Base-by-base conservation (phyloP, 2,329 filamentous ascomycete genomes). In the Colletotrichum graminicola region DNA sequence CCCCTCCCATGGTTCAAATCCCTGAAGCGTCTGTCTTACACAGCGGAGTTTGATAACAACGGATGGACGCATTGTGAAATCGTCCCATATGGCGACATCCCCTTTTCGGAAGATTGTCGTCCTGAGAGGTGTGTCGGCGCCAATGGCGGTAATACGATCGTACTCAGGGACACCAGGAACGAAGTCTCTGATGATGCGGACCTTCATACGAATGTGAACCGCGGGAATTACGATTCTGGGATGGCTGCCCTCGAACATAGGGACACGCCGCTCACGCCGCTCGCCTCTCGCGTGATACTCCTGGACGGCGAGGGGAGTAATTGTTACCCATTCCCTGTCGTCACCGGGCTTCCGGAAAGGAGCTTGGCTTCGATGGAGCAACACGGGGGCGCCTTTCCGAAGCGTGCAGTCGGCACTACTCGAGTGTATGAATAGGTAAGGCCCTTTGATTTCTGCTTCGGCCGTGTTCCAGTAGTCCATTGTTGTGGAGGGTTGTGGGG, bases 181-280 rank as follows among this genome's bases (percentile, higher is more conserved):
- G 41, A 49, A 26, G 7, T 36, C 43, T 18, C 45, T 61, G 59
- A 61, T n/a, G 12, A 39, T 18, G 12, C 59, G 59, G 41, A 61
- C 7, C 2, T 47, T 32, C 3, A 61, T 26, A 12, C 43, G 59
- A 21, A 49, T 14, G 14, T 36, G 23, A 3, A 5, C 2, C 21
- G 59, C 21, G 1, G 59, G 11, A 7, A 61, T 45, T 16, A 18
- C 32, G 21, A 49, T 12, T 12, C 18, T 23, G 21, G 41, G 21
- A 12, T 39, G 14, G 14, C 26, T n/a, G 6, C 14, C 14, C 29
- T n/a, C 14, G 8, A 49, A 11, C n/a, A 51, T 26, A 8, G 32
- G 52, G 2, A 23, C 32, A 55, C 32, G 32, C 14, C 16, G 21
- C 32, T 14, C 32, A 12, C 5, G 52, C 52, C 11, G n/a, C 11